phyloP scores from a whole-genome alignment of 2,329 filamentous ascomycete species.

The Akanthomyces lecanii region DNA sequence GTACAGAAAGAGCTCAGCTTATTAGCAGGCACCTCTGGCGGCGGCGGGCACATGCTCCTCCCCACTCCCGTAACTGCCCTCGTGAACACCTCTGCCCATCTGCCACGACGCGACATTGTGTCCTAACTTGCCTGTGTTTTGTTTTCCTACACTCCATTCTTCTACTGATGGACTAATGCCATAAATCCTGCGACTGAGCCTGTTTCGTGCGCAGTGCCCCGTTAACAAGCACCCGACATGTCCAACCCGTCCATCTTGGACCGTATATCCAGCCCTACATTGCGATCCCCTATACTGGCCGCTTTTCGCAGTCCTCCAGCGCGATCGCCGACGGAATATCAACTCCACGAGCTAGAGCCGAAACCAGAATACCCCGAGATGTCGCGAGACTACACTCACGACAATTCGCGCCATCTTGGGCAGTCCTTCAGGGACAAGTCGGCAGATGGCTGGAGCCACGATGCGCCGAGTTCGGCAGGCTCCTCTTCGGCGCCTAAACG shows the following conservation, averaged over 20 bases:
- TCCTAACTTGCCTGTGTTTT: neutral
- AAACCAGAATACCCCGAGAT: constrained; percentile 25
- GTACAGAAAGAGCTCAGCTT: neutral
- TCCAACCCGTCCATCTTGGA: constrained; percentile 15
- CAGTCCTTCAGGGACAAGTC: constrained; percentile 21
- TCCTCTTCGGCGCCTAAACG: constrained; percentile 31
- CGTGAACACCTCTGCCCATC: constrained; percentile 12
- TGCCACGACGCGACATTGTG: constrained; percentile 3
- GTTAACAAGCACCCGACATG: constrained; percentile 8
- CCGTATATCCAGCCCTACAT: constrained; percentile 18
- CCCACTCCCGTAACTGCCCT: constrained; percentile 2
- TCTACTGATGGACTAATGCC: neutral
- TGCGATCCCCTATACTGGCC: constrained; percentile 26
- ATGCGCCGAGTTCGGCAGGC: constrained; percentile 24
- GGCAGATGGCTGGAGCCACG: constrained; percentile 22
- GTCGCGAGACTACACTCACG: constrained; percentile 8
- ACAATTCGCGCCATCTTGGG: neutral
- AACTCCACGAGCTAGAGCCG: constrained; percentile 38
- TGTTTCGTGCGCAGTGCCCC: neutral
- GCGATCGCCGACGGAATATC: constrained; percentile 32
- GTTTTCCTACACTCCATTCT: neutral
- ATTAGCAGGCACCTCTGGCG: neutral
- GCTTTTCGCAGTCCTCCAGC: constrained; percentile 23
- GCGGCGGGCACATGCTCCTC: constrained; percentile 15
- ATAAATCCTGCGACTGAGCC: neutral